A percentile compares a stretch with the other conserved stretches of the same genome.
Evolutionary conservation across 225 moss, liverwort and hornwort species (phyloP).

Genomic region (Physcomitrellopsis africana): DNA sequence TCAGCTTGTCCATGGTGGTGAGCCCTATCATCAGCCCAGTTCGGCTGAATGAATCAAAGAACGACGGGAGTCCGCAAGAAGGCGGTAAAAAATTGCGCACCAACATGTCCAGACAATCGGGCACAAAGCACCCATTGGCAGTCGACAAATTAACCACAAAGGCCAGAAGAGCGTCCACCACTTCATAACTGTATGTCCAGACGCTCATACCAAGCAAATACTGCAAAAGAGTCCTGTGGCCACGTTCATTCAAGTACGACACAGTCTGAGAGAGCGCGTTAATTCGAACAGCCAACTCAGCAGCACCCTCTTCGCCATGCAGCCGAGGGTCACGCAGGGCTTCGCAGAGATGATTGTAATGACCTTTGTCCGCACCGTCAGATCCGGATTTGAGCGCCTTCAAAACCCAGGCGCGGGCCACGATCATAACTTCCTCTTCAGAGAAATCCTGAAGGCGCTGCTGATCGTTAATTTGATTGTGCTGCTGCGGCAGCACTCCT

Average conservation of each 20-base stretch:
- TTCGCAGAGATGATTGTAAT: slow-evolving; percentile 69
- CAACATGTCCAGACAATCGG: slow-evolving; percentile 89
- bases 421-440: slow-evolving; percentile 45
- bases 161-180: slow-evolving; percentile 70
- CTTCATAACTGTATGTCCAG: slow-evolving; percentile 73
- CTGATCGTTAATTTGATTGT: slow-evolving; percentile 21
- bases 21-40: slow-evolving; percentile 69
- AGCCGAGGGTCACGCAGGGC: slow-evolving; percentile 62
- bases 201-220: slow-evolving; percentile 91
- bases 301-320: slow-evolving; percentile 57
- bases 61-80: slow-evolving; percentile 82
- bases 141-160: slow-evolving; percentile 95
- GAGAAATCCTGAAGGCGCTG: slow-evolving; percentile 16
- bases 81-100: slow-evolving; percentile 98
- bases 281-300: slow-evolving; percentile 57
- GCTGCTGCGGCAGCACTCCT: slow-evolving; percentile 52
- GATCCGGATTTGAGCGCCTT: slow-evolving; percentile 51
- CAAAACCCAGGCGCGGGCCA: slow-evolving; percentile 55
- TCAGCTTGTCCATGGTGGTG: slow-evolving; percentile 66
- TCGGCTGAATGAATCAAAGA: slow-evolving; percentile 74
- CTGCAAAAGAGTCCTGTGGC: slow-evolving; percentile 71
- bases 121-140: slow-evolving; percentile 80
- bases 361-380: slow-evolving; percentile 58
- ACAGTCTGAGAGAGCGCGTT: slow-evolving; percentile 79
- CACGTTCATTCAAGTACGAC: slow-evolving; percentile 68